These are phyloP conservation scores for Microascus cirrosus DNA, from an alignment of 2,329 filamentous ascomycete genomes.

Conservation along the genomic window DNA sequence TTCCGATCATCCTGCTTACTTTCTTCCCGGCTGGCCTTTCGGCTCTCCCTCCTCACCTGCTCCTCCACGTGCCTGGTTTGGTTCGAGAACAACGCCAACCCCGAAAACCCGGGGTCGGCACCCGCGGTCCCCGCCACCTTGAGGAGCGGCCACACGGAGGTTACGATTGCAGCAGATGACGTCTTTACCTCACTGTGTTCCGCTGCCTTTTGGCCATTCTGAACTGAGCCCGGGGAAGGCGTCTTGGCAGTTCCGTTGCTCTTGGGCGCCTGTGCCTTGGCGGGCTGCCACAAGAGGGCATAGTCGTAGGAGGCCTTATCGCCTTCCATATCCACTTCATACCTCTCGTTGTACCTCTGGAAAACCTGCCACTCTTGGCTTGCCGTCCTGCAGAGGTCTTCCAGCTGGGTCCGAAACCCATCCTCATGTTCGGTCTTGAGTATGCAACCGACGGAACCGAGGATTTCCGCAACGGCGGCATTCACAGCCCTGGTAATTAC, in stretches of 20 bases:
- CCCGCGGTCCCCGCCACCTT: background rate
- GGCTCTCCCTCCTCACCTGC: background rate
- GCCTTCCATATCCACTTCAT: background rate
- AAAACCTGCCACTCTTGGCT: background rate
- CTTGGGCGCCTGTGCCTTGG: background rate
- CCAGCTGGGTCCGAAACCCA: background rate
- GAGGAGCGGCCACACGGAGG: background rate
- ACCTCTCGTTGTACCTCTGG: background rate
- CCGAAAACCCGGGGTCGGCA: background rate
- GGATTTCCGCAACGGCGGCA: background rate
- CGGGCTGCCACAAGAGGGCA: background rate
- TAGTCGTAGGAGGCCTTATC: background rate
- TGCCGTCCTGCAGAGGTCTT: background rate
- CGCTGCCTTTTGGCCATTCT: background rate
- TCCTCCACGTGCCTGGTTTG: background rate
- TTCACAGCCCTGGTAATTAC: background rate
- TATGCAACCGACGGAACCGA: background rate
- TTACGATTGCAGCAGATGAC: background rate
- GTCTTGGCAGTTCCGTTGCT: background rate
- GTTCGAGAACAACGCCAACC: background rate
- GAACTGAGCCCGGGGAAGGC: background rate
- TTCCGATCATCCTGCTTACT: background rate
- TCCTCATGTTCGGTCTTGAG: background rate
- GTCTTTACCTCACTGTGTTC: background rate
- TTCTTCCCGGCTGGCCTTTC: background rate